Conservation (phyloP, 768 basidiomycete genomes). For the Naganishia friedmannii region DNA sequence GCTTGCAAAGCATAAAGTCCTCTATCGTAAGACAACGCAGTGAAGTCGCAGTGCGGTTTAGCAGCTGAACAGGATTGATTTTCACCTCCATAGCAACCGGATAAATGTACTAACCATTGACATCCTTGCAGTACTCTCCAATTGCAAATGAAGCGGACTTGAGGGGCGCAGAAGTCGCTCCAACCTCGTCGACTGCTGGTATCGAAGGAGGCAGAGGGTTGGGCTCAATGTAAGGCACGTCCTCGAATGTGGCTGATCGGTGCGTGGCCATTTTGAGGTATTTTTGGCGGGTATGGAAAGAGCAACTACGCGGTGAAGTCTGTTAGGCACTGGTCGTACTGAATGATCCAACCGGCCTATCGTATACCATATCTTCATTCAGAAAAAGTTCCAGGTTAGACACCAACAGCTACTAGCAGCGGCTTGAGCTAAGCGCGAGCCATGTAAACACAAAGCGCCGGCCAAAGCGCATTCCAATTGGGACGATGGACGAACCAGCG, state of each 20-base stretch:
- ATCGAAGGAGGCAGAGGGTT: conserved; percentile 54
- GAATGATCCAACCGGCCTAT: background rate
- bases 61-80: background rate
- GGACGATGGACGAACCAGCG: conserved; percentile 42
- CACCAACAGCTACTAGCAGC: background rate
- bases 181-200: conserved; percentile 83
- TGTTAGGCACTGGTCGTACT: background rate
- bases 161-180: conserved; percentile 83
- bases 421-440: conserved; percentile 9
- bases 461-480: conserved; percentile 64
- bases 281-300: background rate
- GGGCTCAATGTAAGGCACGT: conserved; percentile 50
- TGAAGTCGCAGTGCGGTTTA: conserved; percentile 1
- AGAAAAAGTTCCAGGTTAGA: background rate
- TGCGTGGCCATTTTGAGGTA: conserved; percentile 29
- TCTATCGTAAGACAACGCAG: conserved; percentile 55
- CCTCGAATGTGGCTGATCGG: conserved; percentile 39
- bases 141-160: conserved; percentile 97
- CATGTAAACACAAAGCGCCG: conserved; percentile 36
- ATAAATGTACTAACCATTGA: conserved; percentile 68
- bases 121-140: conserved; percentile 90
- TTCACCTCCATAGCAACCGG: background rate
- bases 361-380: background rate
- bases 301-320: background rate
- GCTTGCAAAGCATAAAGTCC: conserved; percentile 97